Evolutionary conservation across 495 filamentous ascomycete genomes (phyloP), one percentile per base, ranked within the genome.

Genomic region (Penicillium ochrochloron): DNA sequence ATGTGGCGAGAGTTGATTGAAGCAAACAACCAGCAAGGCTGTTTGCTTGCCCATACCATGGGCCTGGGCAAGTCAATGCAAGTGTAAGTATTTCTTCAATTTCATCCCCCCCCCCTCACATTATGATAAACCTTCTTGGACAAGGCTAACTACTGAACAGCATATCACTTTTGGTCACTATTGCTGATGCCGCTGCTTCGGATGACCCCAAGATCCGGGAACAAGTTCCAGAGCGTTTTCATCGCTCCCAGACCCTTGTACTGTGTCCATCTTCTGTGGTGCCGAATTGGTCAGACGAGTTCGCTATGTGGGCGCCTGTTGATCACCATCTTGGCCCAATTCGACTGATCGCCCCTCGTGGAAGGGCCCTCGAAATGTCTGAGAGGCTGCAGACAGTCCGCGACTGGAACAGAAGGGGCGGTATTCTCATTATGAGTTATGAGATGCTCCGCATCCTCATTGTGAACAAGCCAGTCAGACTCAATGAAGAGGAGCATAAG

Each of bases 1-100:
- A 84, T 98, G 84, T 98, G 94, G 93, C 86, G 91, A 62, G 89
- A 96, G 62, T 72, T 97, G 27, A 87, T 92, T 8, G 82, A 82
- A 17, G 80, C 82, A 34, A 68, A 82, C 11, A 76, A 78, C 25
- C 78, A 78, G 27, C 86, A 90, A 71, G 94, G 94, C 7, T 96
- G 92, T 68, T 79, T 97, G 3, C 83, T 98, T 33, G 92, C 94
- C 2, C 94, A 97, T 72, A 92, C 92, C 1, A 97, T 97, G 94
- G 94, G 94, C 2, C 75, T 98, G 17, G 94, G 94, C 15, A 98
- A 98, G 75, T 97, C 94, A 0, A 91, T 97, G 86, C 94, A 97
- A 70, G 82, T 89, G 80, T 85, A 75, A 78, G 85, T 86, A 21
- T 44, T 19, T 3, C 3, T 21, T 21, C 6, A n/a, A 31, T 48